Percentiles rank a stretch among this genome's conserved stretches.
Conservation (phyloP, 2,329 filamentous ascomycete genomes). For the Furcasterigmium furcatum region DNA sequence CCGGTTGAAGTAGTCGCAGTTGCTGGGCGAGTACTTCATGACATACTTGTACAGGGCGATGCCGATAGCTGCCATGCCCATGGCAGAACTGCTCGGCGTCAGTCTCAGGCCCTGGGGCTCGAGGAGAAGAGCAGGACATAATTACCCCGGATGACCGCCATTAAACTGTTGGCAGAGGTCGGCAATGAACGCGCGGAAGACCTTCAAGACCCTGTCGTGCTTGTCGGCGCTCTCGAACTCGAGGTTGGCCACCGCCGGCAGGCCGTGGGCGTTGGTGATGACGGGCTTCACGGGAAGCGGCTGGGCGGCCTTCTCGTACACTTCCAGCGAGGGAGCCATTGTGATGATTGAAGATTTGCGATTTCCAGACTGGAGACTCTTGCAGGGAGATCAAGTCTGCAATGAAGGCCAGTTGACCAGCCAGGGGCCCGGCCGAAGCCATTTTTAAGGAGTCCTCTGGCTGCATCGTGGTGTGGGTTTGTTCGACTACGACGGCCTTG, state of each 20-base stretch:
- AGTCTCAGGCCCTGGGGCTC: background rate
- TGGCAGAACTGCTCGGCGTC: constrained; percentile 39
- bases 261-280: constrained; percentile 3
- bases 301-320: constrained; percentile 8
- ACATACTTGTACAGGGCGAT: constrained; percentile 58
- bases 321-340: constrained; percentile 9
- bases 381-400: no score
- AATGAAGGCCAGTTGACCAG: no score
- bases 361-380: no score
- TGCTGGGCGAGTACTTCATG: constrained; percentile 57
- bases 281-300: constrained; percentile 6
- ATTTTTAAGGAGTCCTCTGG: no score
- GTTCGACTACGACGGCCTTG: no score
- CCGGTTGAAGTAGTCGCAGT: constrained; percentile 55
- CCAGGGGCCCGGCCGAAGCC: no score
- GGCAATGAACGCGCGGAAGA: constrained; percentile 61
- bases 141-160: constrained; percentile 64
- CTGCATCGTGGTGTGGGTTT: no score
- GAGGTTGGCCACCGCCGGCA: constrained; percentile 1
- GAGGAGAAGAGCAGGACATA: background rate
- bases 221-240: constrained; percentile 8
- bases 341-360: background rate
- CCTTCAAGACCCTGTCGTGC: constrained; percentile 43
- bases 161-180: constrained; percentile 69
- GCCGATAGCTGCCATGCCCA: constrained; percentile 61